Evolutionary conservation across 202 grass and related monocot genomes (phyloP).

Genomic region (Zizania palustris): DNA sequence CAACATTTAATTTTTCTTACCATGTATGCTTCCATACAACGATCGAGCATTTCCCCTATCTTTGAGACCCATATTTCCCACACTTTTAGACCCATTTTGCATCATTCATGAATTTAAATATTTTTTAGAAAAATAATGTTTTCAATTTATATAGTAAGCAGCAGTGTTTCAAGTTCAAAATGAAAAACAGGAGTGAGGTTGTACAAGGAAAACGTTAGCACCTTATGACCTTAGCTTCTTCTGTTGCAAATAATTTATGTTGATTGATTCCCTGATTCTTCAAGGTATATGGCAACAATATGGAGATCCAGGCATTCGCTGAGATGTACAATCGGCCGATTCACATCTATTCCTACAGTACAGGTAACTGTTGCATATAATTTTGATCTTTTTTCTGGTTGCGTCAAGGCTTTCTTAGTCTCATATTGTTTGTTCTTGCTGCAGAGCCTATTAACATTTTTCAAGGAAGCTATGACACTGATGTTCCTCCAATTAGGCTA

Average conservation of each 20-base stretch:
- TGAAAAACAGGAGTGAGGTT: not conserved
- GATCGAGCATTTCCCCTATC: not conserved
- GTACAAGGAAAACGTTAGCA: slow-evolving; percentile 7
- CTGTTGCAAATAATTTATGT: slow-evolving; percentile 10
- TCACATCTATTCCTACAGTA: slow-evolving; percentile 98
- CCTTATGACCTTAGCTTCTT: slow-evolving; percentile 4
- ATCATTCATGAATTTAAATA: not conserved
- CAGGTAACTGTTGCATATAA: slow-evolving; percentile 50
- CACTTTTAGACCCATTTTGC: not conserved
- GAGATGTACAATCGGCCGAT: slow-evolving; percentile 99
- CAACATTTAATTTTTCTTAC: not conserved
- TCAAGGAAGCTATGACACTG: slow-evolving; percentile 94
- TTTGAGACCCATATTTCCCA: not conserved
- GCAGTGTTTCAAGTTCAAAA: slow-evolving; percentile 15
- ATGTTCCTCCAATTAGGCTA: slow-evolving; percentile 90
- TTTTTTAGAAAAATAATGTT: not conserved
- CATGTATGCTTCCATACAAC: not conserved
- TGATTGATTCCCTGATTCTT: slow-evolving; percentile 30
- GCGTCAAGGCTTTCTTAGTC: slow-evolving; percentile 6
- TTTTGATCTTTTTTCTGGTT: slow-evolving; percentile 12
- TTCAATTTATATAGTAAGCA: slow-evolving; percentile 7
- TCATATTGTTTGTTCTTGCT: slow-evolving; percentile 39
- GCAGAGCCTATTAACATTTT: slow-evolving; percentile 99
- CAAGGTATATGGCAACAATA: slow-evolving; percentile 97
- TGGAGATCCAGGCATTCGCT: slow-evolving; percentile 98